phyloP scores from a whole-genome alignment of 169 alveolate species.

The Plasmodium fragile region DNA sequence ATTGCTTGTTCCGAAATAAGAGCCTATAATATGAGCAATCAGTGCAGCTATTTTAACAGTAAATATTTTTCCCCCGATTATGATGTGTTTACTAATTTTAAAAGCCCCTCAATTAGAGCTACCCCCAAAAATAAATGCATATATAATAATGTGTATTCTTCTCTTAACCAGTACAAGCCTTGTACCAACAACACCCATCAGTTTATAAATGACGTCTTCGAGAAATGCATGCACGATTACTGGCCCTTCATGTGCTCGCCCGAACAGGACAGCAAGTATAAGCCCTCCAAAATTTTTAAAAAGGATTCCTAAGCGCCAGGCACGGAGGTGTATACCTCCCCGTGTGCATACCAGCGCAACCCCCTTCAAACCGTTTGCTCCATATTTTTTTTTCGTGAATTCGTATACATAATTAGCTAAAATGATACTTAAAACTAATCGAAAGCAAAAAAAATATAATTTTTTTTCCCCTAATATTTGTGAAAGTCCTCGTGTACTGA shows the following conservation, averaged over 20 bases:
- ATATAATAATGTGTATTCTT: conserved; percentile 49
- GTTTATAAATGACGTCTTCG: conserved; percentile 74
- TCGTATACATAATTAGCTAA: neutral
- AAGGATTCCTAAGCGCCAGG: conserved; percentile 6
- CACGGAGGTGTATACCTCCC: neutral
- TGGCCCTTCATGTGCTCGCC: conserved; percentile 84
- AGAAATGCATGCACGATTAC: conserved; percentile 74
- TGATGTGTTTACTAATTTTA: conserved; percentile 64
- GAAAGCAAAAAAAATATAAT: neutral
- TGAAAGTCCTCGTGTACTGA: neutral
- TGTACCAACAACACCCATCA: conserved; percentile 35
- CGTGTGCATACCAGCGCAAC: neutral
- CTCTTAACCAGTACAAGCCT: conserved; percentile 61
- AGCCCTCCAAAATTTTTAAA: conserved; percentile 79
- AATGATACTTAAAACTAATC: neutral
- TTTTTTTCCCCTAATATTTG: neutral
- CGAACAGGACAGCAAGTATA: conserved; percentile 78
- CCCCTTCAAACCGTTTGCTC: neutral
- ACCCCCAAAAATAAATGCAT: conserved; percentile 55
- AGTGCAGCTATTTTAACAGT: conserved; percentile 80
- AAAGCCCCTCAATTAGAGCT: conserved; percentile 21
- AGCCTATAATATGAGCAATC: conserved; percentile 82
- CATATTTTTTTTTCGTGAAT: neutral
- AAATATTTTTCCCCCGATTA: conserved; percentile 19
- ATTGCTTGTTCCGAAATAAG: conserved; percentile 86